phyloP scores from a whole-genome alignment of 805 yeast genomes.

The Suhomyces sp. region DNA sequence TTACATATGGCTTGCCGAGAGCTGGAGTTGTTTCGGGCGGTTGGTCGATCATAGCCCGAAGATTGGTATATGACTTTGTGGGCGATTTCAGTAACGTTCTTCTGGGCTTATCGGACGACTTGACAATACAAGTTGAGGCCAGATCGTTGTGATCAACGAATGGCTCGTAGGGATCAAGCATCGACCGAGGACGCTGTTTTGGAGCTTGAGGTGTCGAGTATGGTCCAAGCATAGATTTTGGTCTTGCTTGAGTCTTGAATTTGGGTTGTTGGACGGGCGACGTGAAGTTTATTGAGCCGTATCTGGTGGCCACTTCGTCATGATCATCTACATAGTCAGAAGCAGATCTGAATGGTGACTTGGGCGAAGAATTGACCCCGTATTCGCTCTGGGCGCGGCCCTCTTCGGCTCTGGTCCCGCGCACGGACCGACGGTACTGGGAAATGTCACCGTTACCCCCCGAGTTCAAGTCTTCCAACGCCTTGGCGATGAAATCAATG shows the following conservation, averaged over 20 bases:
- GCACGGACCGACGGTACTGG: slow-evolving; percentile 38
- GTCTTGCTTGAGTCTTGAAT: background rate
- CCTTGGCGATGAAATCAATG: slow-evolving; percentile 45
- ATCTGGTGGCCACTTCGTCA: slow-evolving; percentile 36
- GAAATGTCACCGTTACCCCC: slow-evolving; percentile 46
- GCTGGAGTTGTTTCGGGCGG: slow-evolving; percentile 27
- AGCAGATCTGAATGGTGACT: slow-evolving; percentile 17
- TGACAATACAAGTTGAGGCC: slow-evolving; percentile 10
- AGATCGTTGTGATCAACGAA: slow-evolving; percentile 5
- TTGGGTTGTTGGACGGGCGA: slow-evolving; percentile 3
- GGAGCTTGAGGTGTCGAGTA: background rate
- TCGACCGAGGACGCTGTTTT: slow-evolving; percentile 11
- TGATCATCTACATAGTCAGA: slow-evolving; percentile 36
- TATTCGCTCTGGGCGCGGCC: background rate
- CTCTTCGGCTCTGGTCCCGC: slow-evolving; percentile 18
- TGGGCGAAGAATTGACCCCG: slow-evolving; percentile 13
- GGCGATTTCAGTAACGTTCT: slow-evolving; percentile 32
- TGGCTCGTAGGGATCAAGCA: slow-evolving; percentile 10
- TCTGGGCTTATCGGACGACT: slow-evolving; percentile 9
- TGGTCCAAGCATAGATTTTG: slow-evolving; percentile 6
- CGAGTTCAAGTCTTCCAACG: slow-evolving; percentile 42
- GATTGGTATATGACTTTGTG: slow-evolving; percentile 31
- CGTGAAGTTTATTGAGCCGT: slow-evolving; percentile 28
- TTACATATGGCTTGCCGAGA: slow-evolving; percentile 25
- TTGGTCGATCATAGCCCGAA: slow-evolving; percentile 24